Conservation (phyloP, 192 early-diverging fungal genomes). For the Coemansia sp. region DNA sequence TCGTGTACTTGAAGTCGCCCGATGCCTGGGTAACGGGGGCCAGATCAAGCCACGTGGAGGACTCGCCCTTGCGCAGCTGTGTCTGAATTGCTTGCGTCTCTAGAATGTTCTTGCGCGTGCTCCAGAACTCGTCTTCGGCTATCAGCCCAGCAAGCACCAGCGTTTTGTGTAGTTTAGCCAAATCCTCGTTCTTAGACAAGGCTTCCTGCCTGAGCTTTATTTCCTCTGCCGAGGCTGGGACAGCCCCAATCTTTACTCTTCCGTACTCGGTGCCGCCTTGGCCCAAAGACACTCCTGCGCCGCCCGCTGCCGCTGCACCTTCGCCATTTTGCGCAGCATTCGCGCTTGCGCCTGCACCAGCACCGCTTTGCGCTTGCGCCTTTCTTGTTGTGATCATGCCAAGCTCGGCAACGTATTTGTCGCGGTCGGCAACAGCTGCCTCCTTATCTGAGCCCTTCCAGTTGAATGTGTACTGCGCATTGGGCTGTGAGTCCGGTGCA, state of each 20-base stretch:
- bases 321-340: background rate
- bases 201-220: constrained; percentile 60
- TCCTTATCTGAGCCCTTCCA: constrained; percentile 51
- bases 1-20: constrained; percentile 75
- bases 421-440: constrained; percentile 50
- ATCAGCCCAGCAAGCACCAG: constrained; percentile 74
- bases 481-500: constrained; percentile 34
- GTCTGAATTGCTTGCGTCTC: constrained; percentile 66
- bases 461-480: constrained; percentile 49
- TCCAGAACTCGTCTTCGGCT: constrained; percentile 94
- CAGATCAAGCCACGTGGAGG: constrained; percentile 68
- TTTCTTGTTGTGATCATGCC: constrained; percentile 21
- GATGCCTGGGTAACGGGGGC: constrained; percentile 66
- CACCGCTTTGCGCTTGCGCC: background rate
- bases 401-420: constrained; percentile 43
- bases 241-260: constrained; percentile 42
- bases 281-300: constrained; percentile 11
- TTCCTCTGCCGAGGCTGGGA: constrained; percentile 57
- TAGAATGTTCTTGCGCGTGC: constrained; percentile 67
- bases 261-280: constrained; percentile 29
- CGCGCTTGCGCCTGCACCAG: constrained; percentile 1
- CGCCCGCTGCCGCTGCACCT: background rate
- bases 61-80: constrained; percentile 77
- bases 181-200: constrained; percentile 65
- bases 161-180: constrained; percentile 69